Evolutionary conservation across 345 rosid genomes (phyloP).

Genomic region (Sapria himalayana): DNA sequence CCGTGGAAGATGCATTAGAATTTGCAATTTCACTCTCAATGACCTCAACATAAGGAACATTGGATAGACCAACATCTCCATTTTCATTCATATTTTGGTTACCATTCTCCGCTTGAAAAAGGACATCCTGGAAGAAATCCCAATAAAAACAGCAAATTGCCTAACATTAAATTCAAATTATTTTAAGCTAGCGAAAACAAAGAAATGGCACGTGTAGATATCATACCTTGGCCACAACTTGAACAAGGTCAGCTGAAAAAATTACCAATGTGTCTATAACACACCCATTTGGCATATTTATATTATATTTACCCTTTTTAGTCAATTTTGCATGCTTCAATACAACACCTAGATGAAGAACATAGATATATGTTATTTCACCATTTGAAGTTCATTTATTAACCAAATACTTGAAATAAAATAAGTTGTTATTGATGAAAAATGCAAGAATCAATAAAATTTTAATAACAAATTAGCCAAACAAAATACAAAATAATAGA

Average conservation of each 20-base stretch:
- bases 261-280: constrained; percentile 54
- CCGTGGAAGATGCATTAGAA: constrained; percentile 7
- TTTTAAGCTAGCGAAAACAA: constrained; percentile 3
- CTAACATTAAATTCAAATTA: constrained; percentile 2
- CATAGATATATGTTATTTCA: too few species aligned
- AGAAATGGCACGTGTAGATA: not conserved
- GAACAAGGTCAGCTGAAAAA: constrained; percentile 46
- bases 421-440: too few species aligned
- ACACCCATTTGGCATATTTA: constrained; percentile 33
- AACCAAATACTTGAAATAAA: too few species aligned
- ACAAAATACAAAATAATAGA: too few species aligned
- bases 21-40: constrained; percentile 10
- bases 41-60: constrained; percentile 12
- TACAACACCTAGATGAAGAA: constrained; percentile 37
- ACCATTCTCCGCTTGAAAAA: constrained; percentile 27
- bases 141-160: constrained; percentile 3
- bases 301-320: constrained; percentile 39
- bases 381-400: too few species aligned
- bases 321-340: constrained; percentile 65
- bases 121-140: constrained; percentile 29
- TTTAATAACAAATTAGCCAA: too few species aligned
- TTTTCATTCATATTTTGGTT: constrained; percentile 17
- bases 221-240: constrained; percentile 62
- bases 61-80: constrained; percentile 21
- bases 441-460: too few species aligned